Conservation (phyloP, 306 rosid genomes). For the Malus domestica region ASM211411v1 NC_041795.1:13879501-13880000, state of each 20-base stretch:
- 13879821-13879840: not conserved
- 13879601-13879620: constrained; percentile 82
- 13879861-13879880: too few species aligned
- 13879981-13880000: too few species aligned
- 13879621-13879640: constrained; percentile 67
- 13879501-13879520: constrained; percentile 68
- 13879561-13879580: constrained; percentile 33
- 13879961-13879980: too few species aligned
- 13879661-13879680: constrained; percentile 67
- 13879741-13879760: constrained; percentile 52
- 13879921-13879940: too few species aligned
- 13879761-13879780: not conserved
- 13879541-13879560: constrained; percentile 35
- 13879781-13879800: not conserved
- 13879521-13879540: constrained; percentile 58
- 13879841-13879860: not conserved
- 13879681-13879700: constrained; percentile 68
- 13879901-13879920: too few species aligned
- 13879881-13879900: too few species aligned
- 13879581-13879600: constrained; percentile 58
- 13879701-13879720: constrained; percentile 47
- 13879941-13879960: too few species aligned
- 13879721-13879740: constrained; percentile 51
- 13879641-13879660: constrained; percentile 67
- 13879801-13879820: not conserved